Percentiles rank a stretch among this genome's conserved stretches.
These are phyloP conservation scores for Galerina marginata DNA, from an alignment of 768 basidiomycete genomes.

Conservation along the genomic window DNA sequence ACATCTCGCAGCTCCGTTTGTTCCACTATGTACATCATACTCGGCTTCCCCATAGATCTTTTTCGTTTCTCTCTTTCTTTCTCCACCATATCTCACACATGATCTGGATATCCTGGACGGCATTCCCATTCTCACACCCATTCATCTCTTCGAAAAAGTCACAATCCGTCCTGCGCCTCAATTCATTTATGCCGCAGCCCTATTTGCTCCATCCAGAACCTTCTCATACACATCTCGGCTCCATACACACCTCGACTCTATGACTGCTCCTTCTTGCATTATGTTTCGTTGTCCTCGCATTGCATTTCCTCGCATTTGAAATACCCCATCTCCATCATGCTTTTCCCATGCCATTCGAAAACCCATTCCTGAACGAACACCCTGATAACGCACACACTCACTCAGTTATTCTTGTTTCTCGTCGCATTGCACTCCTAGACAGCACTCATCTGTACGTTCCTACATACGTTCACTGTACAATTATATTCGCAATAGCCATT, in stretches of 20 bases:
- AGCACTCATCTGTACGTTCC: constrained; percentile 17
- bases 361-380: constrained; percentile 1
- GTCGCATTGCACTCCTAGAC: constrained; percentile 21
- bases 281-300: constrained; percentile 16
- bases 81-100: constrained; percentile 16
- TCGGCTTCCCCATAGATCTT: constrained; percentile 9
- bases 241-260: constrained; percentile 10
- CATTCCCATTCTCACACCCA: constrained; percentile 15
- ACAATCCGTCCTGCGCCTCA: constrained; percentile 3
- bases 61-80: constrained; percentile 3
- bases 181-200: constrained; percentile 6
- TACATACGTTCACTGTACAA: constrained; percentile 18
- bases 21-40: constrained; percentile 14
- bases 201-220: not conserved
- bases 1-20: not conserved
- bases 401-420: constrained; percentile 12
- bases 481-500: constrained; percentile 15
- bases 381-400: not conserved
- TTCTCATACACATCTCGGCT: not conserved
- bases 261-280: constrained; percentile 15
- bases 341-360: constrained; percentile 10
- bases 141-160: constrained; percentile 11
- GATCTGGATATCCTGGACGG: constrained; percentile 22
- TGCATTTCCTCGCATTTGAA: constrained; percentile 12
- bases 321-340: constrained; percentile 6